Conservation (phyloP, 1,284 basidiomycete species). For the Phylloporus sp. region DNA sequence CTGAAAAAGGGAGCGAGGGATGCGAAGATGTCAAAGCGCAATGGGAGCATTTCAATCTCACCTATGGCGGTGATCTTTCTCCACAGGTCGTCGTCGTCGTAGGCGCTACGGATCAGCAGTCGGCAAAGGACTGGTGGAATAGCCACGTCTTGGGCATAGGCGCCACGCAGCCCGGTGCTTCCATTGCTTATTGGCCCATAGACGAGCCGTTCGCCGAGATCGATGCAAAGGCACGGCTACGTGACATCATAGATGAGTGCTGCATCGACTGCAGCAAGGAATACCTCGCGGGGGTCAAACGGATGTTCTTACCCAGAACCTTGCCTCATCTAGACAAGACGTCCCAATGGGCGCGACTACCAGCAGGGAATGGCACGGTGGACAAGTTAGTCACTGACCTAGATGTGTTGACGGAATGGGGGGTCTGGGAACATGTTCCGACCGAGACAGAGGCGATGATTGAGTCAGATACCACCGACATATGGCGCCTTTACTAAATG, state of each 20-base stretch:
- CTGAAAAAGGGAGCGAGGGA: slow-evolving; percentile 12
- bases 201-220: neutral
- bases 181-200: slow-evolving; percentile 25
- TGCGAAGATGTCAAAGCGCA: slow-evolving; percentile 17
- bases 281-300: slow-evolving; percentile 8
- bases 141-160: neutral
- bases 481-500: neutral
- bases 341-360: slow-evolving; percentile 7
- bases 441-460: neutral
- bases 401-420: slow-evolving; percentile 26
- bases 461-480: neutral
- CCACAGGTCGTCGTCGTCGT: slow-evolving; percentile 31
- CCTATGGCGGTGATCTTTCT: too few species aligned
- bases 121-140: slow-evolving; percentile 29
- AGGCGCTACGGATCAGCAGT: slow-evolving; percentile 21
- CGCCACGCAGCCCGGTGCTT: neutral
- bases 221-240: too few species aligned
- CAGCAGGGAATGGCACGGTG: neutral
- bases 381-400: slow-evolving; percentile 4
- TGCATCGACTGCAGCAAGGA: slow-evolving; percentile 30
- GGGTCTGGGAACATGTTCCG: slow-evolving; percentile 24
- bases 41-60: slow-evolving; percentile 33
- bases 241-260: slow-evolving; percentile 18
- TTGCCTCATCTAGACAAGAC: slow-evolving; percentile 7
- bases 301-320: slow-evolving; percentile 16